Conservation (phyloP, 2,329 filamentous ascomycete genomes). For the Hymenoscyphus occultus region DNA sequence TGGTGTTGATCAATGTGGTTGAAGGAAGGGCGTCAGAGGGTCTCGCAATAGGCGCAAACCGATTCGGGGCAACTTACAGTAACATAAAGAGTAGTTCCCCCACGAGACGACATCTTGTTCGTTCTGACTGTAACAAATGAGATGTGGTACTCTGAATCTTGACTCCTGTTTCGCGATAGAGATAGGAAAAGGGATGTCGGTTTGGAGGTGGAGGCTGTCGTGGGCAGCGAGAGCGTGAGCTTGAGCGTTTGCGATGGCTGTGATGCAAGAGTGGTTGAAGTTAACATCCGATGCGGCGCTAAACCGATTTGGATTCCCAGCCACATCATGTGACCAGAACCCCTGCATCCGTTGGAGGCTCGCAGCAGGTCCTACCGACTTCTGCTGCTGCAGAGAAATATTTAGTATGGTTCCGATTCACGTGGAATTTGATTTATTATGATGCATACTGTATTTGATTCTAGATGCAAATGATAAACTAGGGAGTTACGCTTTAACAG, state of each 20-base stretch:
- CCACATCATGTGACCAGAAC: background rate
- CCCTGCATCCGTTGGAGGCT: no score
- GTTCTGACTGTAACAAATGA: background rate
- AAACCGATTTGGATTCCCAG: background rate
- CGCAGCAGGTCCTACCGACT: no score
- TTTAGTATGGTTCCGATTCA: background rate
- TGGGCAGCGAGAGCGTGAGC: background rate
- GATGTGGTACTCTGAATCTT: background rate
- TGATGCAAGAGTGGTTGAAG: background rate
- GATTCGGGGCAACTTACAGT: constrained; percentile 46
- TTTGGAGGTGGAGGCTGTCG: background rate
- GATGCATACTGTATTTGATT: no score
- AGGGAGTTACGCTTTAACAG: background rate
- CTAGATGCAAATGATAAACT: no score
- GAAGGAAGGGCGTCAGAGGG: background rate
- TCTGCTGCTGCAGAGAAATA: background rate
- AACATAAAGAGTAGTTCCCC: constrained; percentile 93
- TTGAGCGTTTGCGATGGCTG: background rate
- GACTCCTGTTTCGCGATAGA: background rate
- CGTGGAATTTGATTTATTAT: no score
- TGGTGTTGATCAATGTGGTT: background rate
- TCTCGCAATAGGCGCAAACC: background rate
- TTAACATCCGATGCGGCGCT: background rate
- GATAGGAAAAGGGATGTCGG: background rate
- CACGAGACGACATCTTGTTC: constrained; percentile 85